Evolutionary conservation across 768 basidiomycete species (phyloP).

Genomic region (Paxillus involutus): DNA sequence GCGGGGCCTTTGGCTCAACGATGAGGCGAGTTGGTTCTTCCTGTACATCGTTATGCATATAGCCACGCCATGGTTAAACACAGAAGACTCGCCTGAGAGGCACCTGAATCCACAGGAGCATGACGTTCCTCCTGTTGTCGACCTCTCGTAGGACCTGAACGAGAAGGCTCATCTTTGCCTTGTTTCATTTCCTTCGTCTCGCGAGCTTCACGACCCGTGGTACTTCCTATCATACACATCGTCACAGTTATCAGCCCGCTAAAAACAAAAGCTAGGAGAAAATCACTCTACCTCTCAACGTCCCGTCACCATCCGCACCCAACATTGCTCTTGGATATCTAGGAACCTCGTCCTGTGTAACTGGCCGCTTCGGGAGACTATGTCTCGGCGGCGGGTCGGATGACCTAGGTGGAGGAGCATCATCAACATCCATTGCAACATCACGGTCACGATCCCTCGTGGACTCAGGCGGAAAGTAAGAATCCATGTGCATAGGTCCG

Average conservation of each 20-base stretch:
- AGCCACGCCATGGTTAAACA: not conserved
- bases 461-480: slow-evolving; percentile 16
- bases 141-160: slow-evolving; percentile 18
- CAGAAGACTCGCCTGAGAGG: slow-evolving; percentile 17
- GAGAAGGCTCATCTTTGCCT: slow-evolving; percentile 17
- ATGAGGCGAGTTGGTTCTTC: slow-evolving; percentile 17
- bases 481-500: slow-evolving; percentile 13
- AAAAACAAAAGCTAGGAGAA: not conserved
- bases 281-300: slow-evolving; percentile 11
- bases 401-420: slow-evolving; percentile 18
- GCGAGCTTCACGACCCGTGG: slow-evolving; percentile 19
- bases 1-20: slow-evolving; percentile 12
- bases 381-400: slow-evolving; percentile 18
- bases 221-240: not conserved
- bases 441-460: slow-evolving; percentile 22
- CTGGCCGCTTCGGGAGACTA: slow-evolving; percentile 14
- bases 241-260: not conserved
- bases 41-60: slow-evolving; percentile 4
- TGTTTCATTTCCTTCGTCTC: slow-evolving; percentile 18
- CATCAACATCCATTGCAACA: slow-evolving; percentile 28
- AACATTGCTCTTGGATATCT: slow-evolving; percentile 40
- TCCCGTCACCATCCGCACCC: slow-evolving; percentile 19
- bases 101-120: slow-evolving; percentile 11
- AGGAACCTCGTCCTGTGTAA: slow-evolving; percentile 26
- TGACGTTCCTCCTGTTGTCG: slow-evolving; percentile 19